These are phyloP conservation scores for Aureobasidium leucospermi DNA, from an alignment of 2,329 filamentous ascomycete genomes.

Conservation along the genomic window DNA sequence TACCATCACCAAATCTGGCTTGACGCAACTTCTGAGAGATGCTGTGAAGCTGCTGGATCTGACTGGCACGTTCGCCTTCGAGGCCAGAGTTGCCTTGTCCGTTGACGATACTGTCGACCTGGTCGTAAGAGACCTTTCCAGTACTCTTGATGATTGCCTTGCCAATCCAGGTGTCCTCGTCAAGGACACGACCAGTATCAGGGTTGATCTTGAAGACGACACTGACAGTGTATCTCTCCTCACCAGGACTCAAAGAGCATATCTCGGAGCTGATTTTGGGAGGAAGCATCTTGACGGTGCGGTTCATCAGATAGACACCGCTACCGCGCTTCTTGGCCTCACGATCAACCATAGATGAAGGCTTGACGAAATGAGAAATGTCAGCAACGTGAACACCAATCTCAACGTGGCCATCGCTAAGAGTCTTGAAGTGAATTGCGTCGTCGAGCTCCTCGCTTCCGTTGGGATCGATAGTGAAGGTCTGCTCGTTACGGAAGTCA, in stretches of 20 bases:
- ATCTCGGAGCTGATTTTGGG: conserved; percentile 77
- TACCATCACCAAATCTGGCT: conserved; percentile 65
- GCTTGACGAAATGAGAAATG: conserved; percentile 93
- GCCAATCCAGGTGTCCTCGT: conserved; percentile 88
- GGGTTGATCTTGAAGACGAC: conserved; percentile 88
- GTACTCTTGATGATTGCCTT: conserved; percentile 89
- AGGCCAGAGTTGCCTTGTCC: conserved; percentile 53
- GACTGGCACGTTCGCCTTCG: conserved; percentile 60
- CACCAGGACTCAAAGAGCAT: conserved; percentile 76
- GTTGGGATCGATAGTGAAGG: conserved; percentile 88
- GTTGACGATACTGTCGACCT: conserved; percentile 75
- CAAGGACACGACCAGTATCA: conserved; percentile 67
- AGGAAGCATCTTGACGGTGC: conserved; percentile 80
- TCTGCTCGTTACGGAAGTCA: conserved; percentile 82
- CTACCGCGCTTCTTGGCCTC: conserved; percentile 98
- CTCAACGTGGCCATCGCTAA: conserved; percentile 78
- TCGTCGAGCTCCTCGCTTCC: conserved; percentile 84
- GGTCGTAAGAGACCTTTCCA: conserved; percentile 74
- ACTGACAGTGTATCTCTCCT: conserved; percentile 86
- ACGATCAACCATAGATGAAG: conserved; percentile 88
- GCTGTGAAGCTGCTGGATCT: conserved; percentile 71
- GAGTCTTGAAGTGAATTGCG: conserved; percentile 82
- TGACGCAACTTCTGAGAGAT: conserved; percentile 89
- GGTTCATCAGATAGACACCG: conserved; percentile 88
- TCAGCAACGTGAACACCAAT: conserved; percentile 94